These are phyloP conservation scores for Poa pratensis DNA, from an alignment of 176 grass and related monocot genomes.

Conservation along the genomic window DNA sequence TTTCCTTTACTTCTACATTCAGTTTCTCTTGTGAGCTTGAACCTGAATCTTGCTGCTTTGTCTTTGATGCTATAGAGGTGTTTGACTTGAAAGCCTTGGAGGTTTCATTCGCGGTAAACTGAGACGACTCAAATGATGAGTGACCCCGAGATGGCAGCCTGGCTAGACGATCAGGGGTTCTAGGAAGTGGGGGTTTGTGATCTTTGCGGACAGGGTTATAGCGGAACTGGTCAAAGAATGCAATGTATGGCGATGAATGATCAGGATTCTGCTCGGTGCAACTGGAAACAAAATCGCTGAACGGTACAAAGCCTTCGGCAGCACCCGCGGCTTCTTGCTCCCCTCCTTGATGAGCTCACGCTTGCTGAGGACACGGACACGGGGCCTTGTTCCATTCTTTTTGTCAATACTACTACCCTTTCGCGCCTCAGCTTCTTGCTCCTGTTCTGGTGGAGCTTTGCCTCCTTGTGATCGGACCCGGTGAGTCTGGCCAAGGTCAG, in stretches of 20 bases:
- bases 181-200: background rate
- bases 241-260: slow-evolving; percentile 4
- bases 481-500: background rate
- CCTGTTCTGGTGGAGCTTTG: background rate
- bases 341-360: slow-evolving; percentile 21
- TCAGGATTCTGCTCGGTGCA: slow-evolving; percentile 9
- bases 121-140: slow-evolving; percentile 6
- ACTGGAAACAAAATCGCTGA: background rate
- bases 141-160: background rate
- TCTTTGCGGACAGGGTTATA: slow-evolving; percentile 11
- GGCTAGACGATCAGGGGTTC: background rate
- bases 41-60: slow-evolving; percentile 1
- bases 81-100: background rate
- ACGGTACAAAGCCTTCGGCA: background rate
- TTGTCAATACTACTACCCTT: background rate
- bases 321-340: background rate
- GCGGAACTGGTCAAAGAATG: slow-evolving; percentile 48
- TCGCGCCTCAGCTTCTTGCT: background rate
- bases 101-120: background rate
- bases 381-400: background rate
- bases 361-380: background rate
- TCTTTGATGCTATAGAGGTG: slow-evolving; percentile 17
- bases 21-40: slow-evolving; percentile 19
- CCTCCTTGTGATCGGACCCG: background rate
- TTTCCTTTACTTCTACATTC: no score